These are phyloP conservation scores for Sporisorium graminicola DNA, from an alignment of 1,284 basidiomycete species.

Conservation along the genomic window DNA sequence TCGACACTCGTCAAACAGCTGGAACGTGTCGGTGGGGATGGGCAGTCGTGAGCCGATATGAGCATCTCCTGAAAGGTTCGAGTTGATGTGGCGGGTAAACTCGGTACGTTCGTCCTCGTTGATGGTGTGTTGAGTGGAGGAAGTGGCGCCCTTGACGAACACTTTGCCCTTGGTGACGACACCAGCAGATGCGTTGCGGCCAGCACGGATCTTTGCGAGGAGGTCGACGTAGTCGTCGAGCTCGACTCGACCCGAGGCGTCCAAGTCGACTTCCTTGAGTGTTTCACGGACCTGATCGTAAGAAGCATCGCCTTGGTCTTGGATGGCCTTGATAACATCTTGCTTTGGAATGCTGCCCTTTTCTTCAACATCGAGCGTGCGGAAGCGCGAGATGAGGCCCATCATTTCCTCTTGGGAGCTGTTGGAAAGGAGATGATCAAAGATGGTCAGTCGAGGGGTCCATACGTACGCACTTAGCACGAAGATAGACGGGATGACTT, in stretches of 20 bases:
- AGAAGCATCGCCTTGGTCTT: conserved; percentile 59
- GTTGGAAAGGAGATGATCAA: background rate
- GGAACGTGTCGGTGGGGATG: conserved; percentile 98
- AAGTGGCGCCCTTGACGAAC: conserved; percentile 92
- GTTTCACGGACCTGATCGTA: conserved; percentile 75
- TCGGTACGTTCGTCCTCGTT: conserved; percentile 96
- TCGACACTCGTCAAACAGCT: conserved; percentile 94
- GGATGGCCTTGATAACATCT: conserved; percentile 64
- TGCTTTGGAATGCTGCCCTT: conserved; percentile 65
- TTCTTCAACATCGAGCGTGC: conserved; percentile 66
- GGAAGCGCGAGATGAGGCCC: conserved; percentile 64
- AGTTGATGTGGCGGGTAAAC: conserved; percentile 98
- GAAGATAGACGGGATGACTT: conserved; percentile 70
- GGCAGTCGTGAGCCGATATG: conserved; percentile 87
- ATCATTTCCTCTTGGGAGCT: conserved; percentile 70
- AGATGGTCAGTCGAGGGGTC: background rate
- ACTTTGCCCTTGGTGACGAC: conserved; percentile 80
- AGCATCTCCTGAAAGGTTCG: conserved; percentile 86
- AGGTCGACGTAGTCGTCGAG: conserved; percentile 98
- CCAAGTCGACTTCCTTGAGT: conserved; percentile 92
- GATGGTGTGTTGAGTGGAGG: conserved; percentile 96
- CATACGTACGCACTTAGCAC: background rate
- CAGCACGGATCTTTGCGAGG: conserved; percentile 80
- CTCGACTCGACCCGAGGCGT: conserved; percentile 94
- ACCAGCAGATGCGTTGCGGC: conserved; percentile 71